Evolutionary conservation across 2,329 filamentous ascomycete species (phyloP), one percentile per base, ranked within the genome.

Genomic region (Parastagonospora nodorum): DNA sequence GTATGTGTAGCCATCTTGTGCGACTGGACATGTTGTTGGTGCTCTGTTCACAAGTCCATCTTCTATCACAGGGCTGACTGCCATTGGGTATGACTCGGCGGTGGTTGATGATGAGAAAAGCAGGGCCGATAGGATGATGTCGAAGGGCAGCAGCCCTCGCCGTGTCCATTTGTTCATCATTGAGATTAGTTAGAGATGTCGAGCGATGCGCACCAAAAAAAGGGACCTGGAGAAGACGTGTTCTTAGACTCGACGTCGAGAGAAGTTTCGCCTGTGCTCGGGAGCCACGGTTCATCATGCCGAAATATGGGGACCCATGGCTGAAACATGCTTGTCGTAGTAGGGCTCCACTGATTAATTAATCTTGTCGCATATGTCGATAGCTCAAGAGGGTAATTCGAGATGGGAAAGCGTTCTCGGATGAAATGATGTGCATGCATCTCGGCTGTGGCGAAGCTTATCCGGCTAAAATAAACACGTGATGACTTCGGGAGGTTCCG

Each of bases 1-100:
- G 8, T 56, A 63, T 0, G 66, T 66, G 2, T 57, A 41, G 2
- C 63, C 63, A 48, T 68, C 63, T 28, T 59, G 60, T 1, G 55
- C 42, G 4, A 66, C 58, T 1, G 63, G 64, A 42, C 66, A 69
- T 30, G 16, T 50, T n/a, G 44, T 46, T 6, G 50, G 37, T 2
- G 62, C 49, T 6, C 44, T 49, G 9, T 61, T 53, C 29, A 60
- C 45, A 7, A 68, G 39, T 0, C 53, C 55, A 41, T 67, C 59
- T 11, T 65, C 60, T 16, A 67, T 50, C 5, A 50, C 43, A 7
- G 53, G 51, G 33, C 61, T 67, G 40, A 47, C 41, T 37, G 57
- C 61, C 11, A 55, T 60, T 15, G 53, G 49, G 42, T 66, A 58
- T 9, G 63, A 43, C 15, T 57, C 52, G 14, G 57, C 60, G 19